Base-by-base conservation (phyloP, 805 yeast genomes). In the Brettanomyces bruxellensis region DNA sequence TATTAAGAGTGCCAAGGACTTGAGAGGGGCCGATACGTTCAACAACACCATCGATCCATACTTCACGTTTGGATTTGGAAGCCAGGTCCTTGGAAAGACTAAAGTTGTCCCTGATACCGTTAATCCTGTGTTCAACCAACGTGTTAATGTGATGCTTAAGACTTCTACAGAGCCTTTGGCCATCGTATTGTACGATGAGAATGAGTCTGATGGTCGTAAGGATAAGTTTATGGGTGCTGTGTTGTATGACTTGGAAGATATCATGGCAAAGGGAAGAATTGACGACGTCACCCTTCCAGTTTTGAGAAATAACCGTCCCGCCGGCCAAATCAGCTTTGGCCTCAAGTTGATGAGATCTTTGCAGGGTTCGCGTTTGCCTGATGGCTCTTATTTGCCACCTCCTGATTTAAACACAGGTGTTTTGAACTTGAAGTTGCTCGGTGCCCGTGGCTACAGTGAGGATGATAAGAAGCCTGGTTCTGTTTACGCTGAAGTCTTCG, bases 351-450 rank as follows among this genome's bases (percentile, higher is more conserved):
- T 81, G 73, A 93, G 95, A 38, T 82, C 93, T 12, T 67, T 88
- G 50, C 71, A 78, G 66, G 71, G 78, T 47, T 64, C 71, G 54
- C 68, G 76, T 50, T 72, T 76, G 48, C 82, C 86, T 3, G 96
- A 88, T 64, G 96, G 96, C 44, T 82, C 90, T 3, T 71, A 76
- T 45, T 82, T 80, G 53, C 88, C 95, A 42, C 86, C 95, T 41
- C 96, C 96, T 40, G 96, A 88, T 53, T 77, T 87, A 61, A 91
- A 91, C 67, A 88, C 97, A 13, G 99, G 99, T 73, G 81, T 95
- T 55, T 79, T 83, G 22, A 74, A 81, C 56, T 67, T 91, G 54
- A 83, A 81, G 49, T 65, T 86, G 42, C 59, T 69, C 30, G 85
- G 79, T 54, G 83, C 85, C 25, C 78, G 87, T 66, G 77, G 71